phyloP scores from a whole-genome alignment of 352 stramenopile species.

The Globisporangium rhizosaccharum region DNA sequence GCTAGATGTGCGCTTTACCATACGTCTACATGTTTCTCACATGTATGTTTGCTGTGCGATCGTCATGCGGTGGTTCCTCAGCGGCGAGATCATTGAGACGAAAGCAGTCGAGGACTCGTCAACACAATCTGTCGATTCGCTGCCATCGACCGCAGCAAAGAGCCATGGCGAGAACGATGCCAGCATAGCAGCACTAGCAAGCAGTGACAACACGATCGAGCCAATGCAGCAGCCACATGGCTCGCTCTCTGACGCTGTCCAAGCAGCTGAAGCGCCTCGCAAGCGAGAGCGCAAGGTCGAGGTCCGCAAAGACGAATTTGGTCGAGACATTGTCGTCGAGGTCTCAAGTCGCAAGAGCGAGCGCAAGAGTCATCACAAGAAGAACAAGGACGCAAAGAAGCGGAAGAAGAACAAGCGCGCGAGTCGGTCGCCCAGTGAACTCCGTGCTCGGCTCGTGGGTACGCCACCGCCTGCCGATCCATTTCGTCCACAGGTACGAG shows the following conservation, averaged over 20 bases:
- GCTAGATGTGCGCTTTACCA: too few relatives aligned
- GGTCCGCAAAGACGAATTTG: conserved; percentile 75
- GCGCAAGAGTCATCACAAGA: conserved; percentile 15
- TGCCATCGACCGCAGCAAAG: not conserved
- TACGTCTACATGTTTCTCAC: not conserved
- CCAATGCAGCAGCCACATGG: not conserved
- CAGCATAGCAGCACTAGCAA: not conserved
- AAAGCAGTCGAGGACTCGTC: conserved; percentile 8
- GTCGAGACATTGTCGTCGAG: conserved; percentile 42
- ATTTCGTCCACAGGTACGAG: conserved; percentile 51
- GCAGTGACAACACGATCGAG: not conserved
- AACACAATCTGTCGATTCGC: not conserved
- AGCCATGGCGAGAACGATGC: not conserved
- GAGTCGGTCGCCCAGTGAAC: conserved; percentile 14
- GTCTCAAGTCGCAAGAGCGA: conserved; percentile 5
- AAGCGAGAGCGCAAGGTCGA: conserved; percentile 22
- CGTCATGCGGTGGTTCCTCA: not conserved
- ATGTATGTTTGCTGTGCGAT: not conserved
- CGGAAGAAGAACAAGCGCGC: conserved; percentile 17
- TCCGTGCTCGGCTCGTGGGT: conserved; percentile 16
- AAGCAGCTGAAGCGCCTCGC: not conserved
- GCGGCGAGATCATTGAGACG: conserved; percentile 26
- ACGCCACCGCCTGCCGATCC: conserved; percentile 57
- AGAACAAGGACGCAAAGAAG: conserved; percentile 18
- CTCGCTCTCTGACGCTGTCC: not conserved